Base-by-base conservation (phyloP, 345 rosid genomes). In the Hibiscus syriacus region DNA sequence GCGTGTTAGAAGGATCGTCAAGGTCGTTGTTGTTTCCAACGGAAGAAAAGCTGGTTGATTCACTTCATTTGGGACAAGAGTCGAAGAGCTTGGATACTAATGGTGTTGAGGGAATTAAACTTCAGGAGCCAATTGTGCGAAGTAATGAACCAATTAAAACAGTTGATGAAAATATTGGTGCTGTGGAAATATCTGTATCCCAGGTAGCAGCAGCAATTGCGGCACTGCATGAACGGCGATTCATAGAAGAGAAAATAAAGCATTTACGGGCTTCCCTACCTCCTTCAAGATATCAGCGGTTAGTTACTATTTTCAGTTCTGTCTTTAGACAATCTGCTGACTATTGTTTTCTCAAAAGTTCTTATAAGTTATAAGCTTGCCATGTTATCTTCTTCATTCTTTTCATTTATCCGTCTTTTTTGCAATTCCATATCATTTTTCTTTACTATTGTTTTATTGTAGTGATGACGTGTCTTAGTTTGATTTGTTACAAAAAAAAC, bases 151-250 rank as follows among this genome's bases (percentile, higher is more conserved):
- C 34, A 22, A 55, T 67, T 8, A 66, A 29, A 48, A 38, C 14
- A 12, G 69, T 45, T 2, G 53, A 45, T 67, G 75, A 46, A 73
- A 70, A 59, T 72, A 71, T 69, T 4, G 70, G 34, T 63, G 62
- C 36, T 49, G 74, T 70, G 74, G 74, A 69, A 66, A 80, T 90
- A 79, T 88, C 72, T 77, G 87, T 87, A 73, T 83, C 96, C 55
- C 94, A 85, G 73, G 92, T 90, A 63, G 88, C 81, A 66, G 96
- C 84, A 64, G 93, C 94, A 58, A 82, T 88, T 74, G 92, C 97
- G 11, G 92, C 94, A 2, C 77, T 93, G 80, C 81, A 84, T 72
- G 96, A 93, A 65, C 78, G 90, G 59, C 80, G 82, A 48, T 16
- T 81, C 54, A 88, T 90, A 66, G 97, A 90, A 85, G 81, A 77